Evolutionary conservation across 768 basidiomycete genomes (phyloP).

Genomic region (Cystoderma amianthinum): DNA sequence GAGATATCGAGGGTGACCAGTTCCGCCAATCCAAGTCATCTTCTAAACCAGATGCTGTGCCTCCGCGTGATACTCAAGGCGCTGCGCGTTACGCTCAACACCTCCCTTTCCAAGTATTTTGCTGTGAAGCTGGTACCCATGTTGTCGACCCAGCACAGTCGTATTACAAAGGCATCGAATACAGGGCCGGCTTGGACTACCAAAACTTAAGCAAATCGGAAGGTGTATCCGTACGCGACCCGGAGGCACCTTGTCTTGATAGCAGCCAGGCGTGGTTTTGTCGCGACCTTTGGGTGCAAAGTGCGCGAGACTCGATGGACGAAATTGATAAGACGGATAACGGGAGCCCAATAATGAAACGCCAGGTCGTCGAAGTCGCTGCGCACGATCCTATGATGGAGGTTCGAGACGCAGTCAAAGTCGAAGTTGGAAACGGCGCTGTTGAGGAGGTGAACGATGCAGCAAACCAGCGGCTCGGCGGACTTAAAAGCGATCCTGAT

Average conservation of each 20-base stretch:
- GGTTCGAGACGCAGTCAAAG: conserved; percentile 21
- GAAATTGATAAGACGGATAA: conserved; percentile 42
- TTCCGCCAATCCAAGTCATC: conserved; percentile 96
- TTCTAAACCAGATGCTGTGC: conserved; percentile 83
- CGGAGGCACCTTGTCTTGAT: conserved; percentile 88
- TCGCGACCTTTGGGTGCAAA: conserved; percentile 90
- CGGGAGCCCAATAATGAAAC: conserved; percentile 18
- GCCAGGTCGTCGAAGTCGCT: conserved; percentile 27
- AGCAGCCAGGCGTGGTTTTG: conserved; percentile 99
- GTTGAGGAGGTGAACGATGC: conserved; percentile 27
- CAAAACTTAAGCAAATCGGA: conserved; percentile 71
- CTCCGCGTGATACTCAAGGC: conserved; percentile 82
- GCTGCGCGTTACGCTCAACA: conserved; percentile 84
- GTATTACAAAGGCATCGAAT: conserved; percentile 86
- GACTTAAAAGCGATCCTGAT: conserved; percentile 47
- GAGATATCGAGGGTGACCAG: conserved; percentile 96
- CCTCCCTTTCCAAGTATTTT: conserved; percentile 97
- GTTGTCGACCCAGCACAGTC: conserved; percentile 94
- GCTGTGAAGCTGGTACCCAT: conserved; percentile 97
- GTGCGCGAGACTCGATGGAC: conserved; percentile 69
- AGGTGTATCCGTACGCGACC: conserved; percentile 48
- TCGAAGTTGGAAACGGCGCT: conserved; percentile 19
- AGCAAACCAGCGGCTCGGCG: conserved; percentile 18
- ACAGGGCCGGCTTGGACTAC: conserved; percentile 76
- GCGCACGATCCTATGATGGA: conserved; percentile 24